Percentiles rank a stretch among this genome's conserved stretches.
These are phyloP conservation scores for Malassezia vespertilionis DNA, from an alignment of 1,284 basidiomycete species.

Conservation along the genomic window DNA sequence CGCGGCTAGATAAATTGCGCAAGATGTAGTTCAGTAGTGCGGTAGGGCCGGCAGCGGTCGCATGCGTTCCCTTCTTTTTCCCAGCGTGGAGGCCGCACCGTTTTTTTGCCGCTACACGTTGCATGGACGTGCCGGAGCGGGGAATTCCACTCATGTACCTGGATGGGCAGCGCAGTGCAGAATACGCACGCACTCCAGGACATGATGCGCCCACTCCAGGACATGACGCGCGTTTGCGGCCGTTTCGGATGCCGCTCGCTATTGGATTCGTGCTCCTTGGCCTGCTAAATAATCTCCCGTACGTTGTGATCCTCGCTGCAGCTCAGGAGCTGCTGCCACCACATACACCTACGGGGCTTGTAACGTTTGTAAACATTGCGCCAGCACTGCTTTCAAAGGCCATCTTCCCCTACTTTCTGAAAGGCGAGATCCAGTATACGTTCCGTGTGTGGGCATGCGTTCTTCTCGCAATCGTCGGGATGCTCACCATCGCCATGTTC, in stretches of 20 bases:
- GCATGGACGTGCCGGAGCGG: no score
- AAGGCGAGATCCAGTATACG: constrained; percentile 31
- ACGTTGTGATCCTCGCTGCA: constrained; percentile 90
- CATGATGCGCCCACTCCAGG: no score
- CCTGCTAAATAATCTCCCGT: constrained; percentile 51
- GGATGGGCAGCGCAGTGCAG: no score
- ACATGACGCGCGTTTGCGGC: no score
- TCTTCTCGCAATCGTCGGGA: constrained; percentile 33
- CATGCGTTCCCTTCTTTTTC: no score
- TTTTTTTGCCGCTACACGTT: no score
- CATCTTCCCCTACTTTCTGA: constrained; percentile 67
- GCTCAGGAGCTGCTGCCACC: constrained; percentile 82
- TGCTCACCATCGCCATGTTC: constrained; percentile 59
- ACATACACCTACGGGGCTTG: constrained; percentile 58
- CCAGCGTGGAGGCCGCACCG: no score
- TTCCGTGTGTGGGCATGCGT: constrained; percentile 48
- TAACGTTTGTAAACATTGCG: constrained; percentile 58
- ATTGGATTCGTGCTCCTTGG: constrained; percentile 46
- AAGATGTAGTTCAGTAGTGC: constrained; percentile 11
- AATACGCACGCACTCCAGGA: no score
- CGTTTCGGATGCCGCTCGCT: no score
- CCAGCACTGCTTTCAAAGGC: constrained; percentile 61
- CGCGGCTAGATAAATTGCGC: constrained; percentile 37
- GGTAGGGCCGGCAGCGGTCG: no score
- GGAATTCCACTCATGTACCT: no score